Evolutionary conservation across 345 rosid genomes (phyloP).

Genomic region (Sonneratia caseolaris): DNA sequence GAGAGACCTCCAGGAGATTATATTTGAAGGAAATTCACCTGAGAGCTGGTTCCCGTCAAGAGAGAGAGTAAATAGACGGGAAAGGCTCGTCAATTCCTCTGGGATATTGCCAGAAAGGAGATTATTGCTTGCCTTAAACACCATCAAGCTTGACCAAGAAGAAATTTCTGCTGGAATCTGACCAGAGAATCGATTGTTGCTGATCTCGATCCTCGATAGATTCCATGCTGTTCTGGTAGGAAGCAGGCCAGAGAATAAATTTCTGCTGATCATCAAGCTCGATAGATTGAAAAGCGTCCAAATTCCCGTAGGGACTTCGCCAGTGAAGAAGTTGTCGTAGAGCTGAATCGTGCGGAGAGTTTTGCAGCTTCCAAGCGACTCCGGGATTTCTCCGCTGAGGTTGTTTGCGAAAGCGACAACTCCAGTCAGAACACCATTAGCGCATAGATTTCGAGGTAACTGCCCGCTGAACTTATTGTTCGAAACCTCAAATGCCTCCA

Average conservation of each 20-base stretch:
- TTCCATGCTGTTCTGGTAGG: conserved; percentile 55
- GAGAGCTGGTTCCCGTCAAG: conserved; percentile 59
- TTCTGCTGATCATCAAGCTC: conserved; percentile 45
- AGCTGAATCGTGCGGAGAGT: conserved; percentile 52
- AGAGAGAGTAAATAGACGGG: conserved; percentile 26
- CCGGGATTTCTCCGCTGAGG: conserved; percentile 57
- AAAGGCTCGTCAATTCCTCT: conserved; percentile 42
- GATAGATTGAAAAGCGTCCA: conserved; percentile 51
- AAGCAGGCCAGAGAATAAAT: conserved; percentile 57
- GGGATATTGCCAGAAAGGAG: conserved; percentile 55
- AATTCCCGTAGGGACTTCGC: conserved; percentile 58
- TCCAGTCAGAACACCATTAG: conserved; percentile 43
- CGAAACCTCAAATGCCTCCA: conserved; percentile 54
- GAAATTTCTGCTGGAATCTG: conserved; percentile 43
- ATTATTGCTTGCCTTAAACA: conserved; percentile 62
- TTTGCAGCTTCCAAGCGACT: conserved; percentile 52
- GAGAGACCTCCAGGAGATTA: conserved; percentile 58
- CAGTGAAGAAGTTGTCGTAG: conserved; percentile 56
- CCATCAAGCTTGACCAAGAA: conserved; percentile 44
- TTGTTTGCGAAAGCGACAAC: conserved; percentile 54
- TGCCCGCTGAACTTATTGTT: conserved; percentile 52
- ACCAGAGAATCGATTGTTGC: conserved; percentile 65
- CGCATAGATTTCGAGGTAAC: conserved; percentile 62
- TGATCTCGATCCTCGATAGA: conserved; percentile 56
- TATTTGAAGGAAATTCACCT: conserved; percentile 49